Conservation (phyloP, 352 stramenopile genomes). For the Pythium graminicola region DNA sequence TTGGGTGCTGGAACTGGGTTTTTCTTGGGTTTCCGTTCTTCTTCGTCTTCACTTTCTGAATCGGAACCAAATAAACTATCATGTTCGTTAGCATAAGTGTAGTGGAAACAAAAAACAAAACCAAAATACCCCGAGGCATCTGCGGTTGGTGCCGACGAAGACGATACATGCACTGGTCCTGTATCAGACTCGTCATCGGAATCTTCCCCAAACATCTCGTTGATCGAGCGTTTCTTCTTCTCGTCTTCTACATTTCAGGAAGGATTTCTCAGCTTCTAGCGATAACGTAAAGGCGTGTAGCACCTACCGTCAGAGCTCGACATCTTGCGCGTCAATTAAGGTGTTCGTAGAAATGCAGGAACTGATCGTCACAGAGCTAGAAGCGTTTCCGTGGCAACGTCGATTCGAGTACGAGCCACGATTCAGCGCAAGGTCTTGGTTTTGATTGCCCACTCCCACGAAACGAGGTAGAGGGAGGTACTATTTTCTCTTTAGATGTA, state of each 20-base stretch:
- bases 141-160: conserved; percentile 37
- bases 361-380: conserved; percentile 6
- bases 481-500: neutral
- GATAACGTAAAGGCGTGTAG: neutral
- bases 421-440: too few relatives aligned
- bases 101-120: too few relatives aligned
- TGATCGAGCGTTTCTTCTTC: conserved; percentile 80
- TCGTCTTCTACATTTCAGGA: conserved; percentile 41
- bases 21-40: conserved; percentile 45
- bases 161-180: conserved; percentile 36
- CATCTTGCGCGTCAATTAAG: conserved; percentile 24
- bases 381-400: neutral
- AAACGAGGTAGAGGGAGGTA: conserved; percentile 3
- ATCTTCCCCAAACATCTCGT: conserved; percentile 84
- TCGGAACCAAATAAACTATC: conserved; percentile 84
- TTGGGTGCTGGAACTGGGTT: conserved; percentile 34
- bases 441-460: conserved; percentile 12
- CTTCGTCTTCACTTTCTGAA: conserved; percentile 77
- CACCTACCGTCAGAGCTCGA: conserved; percentile 54
- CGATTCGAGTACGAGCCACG: too few relatives aligned
- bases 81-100: too few relatives aligned
- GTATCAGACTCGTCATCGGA: conserved; percentile 64
- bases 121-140: conserved; percentile 77
- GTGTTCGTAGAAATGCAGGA: neutral
- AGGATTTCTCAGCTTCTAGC: neutral